phyloP scores from a whole-genome alignment of 2,329 filamentous ascomycete species.

The Nigrospora sphaerica region DNA sequence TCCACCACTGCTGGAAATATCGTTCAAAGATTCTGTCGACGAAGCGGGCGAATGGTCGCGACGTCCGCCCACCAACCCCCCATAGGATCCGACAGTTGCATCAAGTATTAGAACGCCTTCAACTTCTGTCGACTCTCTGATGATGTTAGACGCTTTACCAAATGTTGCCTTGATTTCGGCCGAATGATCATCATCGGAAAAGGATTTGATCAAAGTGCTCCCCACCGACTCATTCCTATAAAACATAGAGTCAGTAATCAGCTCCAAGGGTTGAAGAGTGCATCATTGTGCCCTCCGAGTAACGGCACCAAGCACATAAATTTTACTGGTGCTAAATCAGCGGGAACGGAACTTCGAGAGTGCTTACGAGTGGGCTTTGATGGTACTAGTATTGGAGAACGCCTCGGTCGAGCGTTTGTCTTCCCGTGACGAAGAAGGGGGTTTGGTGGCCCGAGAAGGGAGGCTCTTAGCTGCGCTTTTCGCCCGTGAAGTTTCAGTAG shows the following conservation, averaged over 20 bases:
- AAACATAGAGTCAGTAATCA: neutral
- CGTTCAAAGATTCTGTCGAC: neutral
- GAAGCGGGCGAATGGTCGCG: constrained; percentile 1
- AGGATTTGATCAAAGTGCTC: neutral
- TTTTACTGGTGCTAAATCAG: too few species aligned
- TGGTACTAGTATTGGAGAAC: too few species aligned
- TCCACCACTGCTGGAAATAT: constrained; percentile 11
- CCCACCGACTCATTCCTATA: neutral
- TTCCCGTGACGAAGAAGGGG: too few species aligned
- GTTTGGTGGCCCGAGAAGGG: too few species aligned
- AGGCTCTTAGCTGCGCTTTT: too few species aligned
- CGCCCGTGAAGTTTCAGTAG: too few species aligned
- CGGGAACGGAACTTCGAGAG: too few species aligned
- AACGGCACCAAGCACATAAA: neutral
- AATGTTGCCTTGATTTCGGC: constrained; percentile 19
- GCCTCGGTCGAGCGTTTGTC: too few species aligned
- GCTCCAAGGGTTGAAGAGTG: neutral
- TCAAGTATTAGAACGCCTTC: constrained; percentile 30
- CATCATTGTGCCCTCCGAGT: neutral
- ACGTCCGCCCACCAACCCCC: neutral
- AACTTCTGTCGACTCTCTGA: constrained; percentile 32
- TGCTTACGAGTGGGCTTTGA: too few species aligned
- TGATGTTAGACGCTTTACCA: constrained; percentile 32
- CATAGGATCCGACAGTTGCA: constrained; percentile 12
- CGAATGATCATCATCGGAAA: neutral